A percentile compares a stretch with the other conserved stretches of the same genome.
Evolutionary conservation across 2,329 filamentous ascomycete species (phyloP).

Genomic region (Calonectria crousiana): DNA sequence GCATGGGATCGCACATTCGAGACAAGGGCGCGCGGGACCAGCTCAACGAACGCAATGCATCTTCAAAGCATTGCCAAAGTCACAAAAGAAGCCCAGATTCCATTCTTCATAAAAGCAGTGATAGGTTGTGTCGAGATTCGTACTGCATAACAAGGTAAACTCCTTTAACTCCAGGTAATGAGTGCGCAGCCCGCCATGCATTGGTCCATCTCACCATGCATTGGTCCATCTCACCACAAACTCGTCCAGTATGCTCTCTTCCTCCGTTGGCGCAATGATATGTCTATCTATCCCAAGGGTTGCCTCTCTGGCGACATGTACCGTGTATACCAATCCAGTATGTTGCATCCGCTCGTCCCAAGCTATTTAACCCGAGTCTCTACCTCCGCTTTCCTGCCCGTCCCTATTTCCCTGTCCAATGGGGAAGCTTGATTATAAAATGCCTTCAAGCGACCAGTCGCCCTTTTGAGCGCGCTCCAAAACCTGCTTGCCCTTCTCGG

Average conservation of each 20-base stretch:
- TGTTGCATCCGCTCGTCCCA: slow-evolving; percentile 20
- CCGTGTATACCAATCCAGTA: slow-evolving; percentile 36
- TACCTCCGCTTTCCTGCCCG: not conserved
- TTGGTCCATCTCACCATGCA: slow-evolving; percentile 33
- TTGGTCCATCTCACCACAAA: slow-evolving; percentile 21
- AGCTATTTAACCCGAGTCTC: slow-evolving; percentile 1
- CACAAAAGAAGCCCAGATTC: not conserved
- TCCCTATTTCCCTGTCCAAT: not conserved
- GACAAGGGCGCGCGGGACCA: not conserved
- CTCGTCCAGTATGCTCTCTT: slow-evolving; percentile 19
- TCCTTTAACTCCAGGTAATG: slow-evolving; percentile 46
- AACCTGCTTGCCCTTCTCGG: slow-evolving; percentile 64
- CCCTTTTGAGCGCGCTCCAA: slow-evolving; percentile 65
- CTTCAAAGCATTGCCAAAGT: not conserved
- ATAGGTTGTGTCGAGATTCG: not conserved
- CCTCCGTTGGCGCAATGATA: slow-evolving; percentile 31
- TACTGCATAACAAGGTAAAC: slow-evolving; percentile 38
- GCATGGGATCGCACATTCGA: not conserved
- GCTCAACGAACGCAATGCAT: not conserved
- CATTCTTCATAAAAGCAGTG: slow-evolving; percentile 5
- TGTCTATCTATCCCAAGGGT: slow-evolving; percentile 42
- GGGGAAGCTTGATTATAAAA: slow-evolving; percentile 47
- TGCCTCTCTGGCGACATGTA: slow-evolving; percentile 41
- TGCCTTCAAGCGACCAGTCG: slow-evolving; percentile 63
- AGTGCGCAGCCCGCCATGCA: slow-evolving; percentile 46